Conservation (phyloP, 1,284 basidiomycete species). For the Ceratobasidium theobromae region DNA sequence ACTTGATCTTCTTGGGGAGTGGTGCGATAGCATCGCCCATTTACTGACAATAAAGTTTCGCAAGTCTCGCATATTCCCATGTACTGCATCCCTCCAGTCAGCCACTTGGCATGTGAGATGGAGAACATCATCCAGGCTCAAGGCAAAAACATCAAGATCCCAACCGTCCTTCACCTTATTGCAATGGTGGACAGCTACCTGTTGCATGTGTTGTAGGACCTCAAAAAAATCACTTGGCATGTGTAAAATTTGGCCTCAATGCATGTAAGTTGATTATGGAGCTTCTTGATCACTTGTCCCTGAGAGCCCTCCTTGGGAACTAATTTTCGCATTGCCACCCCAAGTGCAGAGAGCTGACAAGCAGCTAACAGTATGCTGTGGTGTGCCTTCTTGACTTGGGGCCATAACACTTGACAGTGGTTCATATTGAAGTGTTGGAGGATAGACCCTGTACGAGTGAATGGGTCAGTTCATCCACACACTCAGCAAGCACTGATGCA, state of each 20-base stretch:
- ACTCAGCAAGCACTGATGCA: too few relatives aligned
- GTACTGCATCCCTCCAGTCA: background rate
- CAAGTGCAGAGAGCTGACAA: too few relatives aligned
- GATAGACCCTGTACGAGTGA: too few relatives aligned
- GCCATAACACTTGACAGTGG: too few relatives aligned
- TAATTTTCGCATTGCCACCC: too few relatives aligned
- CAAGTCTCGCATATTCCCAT: background rate
- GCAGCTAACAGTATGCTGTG: too few relatives aligned
- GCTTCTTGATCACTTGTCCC: background rate
- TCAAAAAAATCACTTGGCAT: background rate
- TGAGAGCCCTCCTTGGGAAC: too few relatives aligned
- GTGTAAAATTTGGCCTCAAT: background rate
- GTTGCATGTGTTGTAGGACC: background rate
- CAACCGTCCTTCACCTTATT: background rate
- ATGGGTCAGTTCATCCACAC: too few relatives aligned
- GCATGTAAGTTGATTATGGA: background rate
- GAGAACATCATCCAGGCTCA: background rate
- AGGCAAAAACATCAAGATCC: background rate
- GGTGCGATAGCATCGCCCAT: background rate
- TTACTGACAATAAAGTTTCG: background rate
- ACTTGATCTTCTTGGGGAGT: background rate
- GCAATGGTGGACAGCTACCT: background rate
- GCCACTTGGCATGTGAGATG: background rate
- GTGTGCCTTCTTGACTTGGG: too few relatives aligned
- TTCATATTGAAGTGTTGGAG: too few relatives aligned